Conservation (phyloP, 2,329 filamentous ascomycete species). For the Diplodia mutila region DNA sequence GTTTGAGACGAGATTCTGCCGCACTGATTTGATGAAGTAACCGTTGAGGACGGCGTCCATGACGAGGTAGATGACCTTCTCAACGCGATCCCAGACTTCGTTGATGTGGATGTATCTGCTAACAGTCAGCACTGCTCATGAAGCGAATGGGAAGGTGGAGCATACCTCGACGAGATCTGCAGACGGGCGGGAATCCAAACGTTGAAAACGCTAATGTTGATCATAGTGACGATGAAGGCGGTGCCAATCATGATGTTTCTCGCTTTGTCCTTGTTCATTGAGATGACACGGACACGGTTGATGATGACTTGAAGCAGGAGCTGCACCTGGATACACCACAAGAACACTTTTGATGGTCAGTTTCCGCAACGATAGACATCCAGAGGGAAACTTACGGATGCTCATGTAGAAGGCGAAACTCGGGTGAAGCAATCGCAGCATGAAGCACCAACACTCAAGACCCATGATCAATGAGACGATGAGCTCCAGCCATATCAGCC, state of each 20-base stretch:
- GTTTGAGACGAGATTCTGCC: slow-evolving; percentile 52
- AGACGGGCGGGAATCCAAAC: slow-evolving; percentile 48
- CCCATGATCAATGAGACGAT: slow-evolving; percentile 49
- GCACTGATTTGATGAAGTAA: slow-evolving; percentile 50
- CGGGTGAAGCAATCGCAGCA: slow-evolving; percentile 39
- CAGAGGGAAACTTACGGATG: slow-evolving; percentile 27
- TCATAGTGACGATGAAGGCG: slow-evolving; percentile 42
- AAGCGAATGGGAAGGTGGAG: neutral
- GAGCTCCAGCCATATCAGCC: slow-evolving; percentile 56
- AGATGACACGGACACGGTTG: slow-evolving; percentile 44
- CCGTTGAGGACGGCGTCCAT: slow-evolving; percentile 44
- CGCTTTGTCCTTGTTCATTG: slow-evolving; percentile 38
- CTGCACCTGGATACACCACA: slow-evolving; percentile 45
- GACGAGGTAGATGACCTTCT: slow-evolving; percentile 44
- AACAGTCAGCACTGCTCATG: neutral
- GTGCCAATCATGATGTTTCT: slow-evolving; percentile 43
- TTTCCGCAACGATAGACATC: slow-evolving; percentile 18
- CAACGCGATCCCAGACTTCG: slow-evolving; percentile 44
- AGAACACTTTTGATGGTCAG: slow-evolving; percentile 29
- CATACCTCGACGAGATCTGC: slow-evolving; percentile 35
- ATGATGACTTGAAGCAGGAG: slow-evolving; percentile 47
- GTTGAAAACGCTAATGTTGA: slow-evolving; percentile 44
- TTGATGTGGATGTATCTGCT: slow-evolving; percentile 40
- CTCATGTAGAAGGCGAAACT: slow-evolving; percentile 43
- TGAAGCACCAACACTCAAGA: slow-evolving; percentile 44